Base-by-base conservation (phyloP, 768 basidiomycete genomes). In the Termitomyces sp. region DNA sequence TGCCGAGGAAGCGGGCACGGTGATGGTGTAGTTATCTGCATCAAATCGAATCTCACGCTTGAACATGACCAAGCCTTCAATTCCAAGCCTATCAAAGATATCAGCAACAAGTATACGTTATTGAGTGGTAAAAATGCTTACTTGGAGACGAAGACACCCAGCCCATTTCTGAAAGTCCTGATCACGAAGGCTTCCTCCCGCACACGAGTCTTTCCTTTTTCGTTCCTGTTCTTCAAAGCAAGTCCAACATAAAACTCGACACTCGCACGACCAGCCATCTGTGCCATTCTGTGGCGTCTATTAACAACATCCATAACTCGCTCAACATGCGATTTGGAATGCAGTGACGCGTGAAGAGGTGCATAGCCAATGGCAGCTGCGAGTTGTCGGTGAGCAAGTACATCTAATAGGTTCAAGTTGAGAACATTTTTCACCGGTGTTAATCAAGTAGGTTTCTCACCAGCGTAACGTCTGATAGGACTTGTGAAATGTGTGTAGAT, bases 401-500 rank as follows among this genome's bases (percentile, higher is more conserved):
- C 90, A 72, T 99, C 93, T 91, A 60, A 26, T 5, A 28, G 36
- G n/a, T 22, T 10, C 26, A 20, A 24, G 7, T 36, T 32, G 20
- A 2, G 3, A 6, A 30, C 9, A 14, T 24, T 46, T 20, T 40
- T 14, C 35, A 12, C 18, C n/a, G 16, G n/a, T n/a, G 4, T 2
- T 6, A 36, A 36, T 36, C 10, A 38, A 33, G 13, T 28, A n/a
- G 53, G 36, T 14, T 26, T 54, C 80, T 61, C 64, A 90, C 90
- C 94, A 20, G 96, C 95, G 69, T 97, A 99, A 57, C 97, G 84
- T 56, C 97, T 81, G 64, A 99, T 99, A 1, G 97, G 97, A 68
- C 94, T 96, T 42, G 96, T 98, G 68, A 98, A 98, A 70, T 98
- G 97, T 0, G 97, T 99, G 69, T 98, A 99, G 56, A 99, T 99